Evolutionary conservation across 2,329 filamentous ascomycete genomes (phyloP).

Genomic region (Metarhizium album): DNA sequence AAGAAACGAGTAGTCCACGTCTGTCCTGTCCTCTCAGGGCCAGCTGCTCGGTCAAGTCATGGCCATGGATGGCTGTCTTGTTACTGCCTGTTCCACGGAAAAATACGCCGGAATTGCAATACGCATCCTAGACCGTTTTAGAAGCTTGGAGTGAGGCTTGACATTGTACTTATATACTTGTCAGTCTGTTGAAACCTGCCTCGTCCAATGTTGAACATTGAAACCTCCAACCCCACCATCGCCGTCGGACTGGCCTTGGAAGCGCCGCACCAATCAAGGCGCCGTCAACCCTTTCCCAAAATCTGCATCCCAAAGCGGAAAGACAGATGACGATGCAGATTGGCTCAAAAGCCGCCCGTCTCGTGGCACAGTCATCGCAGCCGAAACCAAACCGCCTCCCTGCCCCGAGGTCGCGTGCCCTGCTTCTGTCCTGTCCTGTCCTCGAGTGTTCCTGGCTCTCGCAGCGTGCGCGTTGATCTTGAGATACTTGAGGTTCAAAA

Average conservation of each 20-base stretch:
- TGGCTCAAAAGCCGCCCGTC: not conserved
- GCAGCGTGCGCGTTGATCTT: not conserved
- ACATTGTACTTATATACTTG: no score
- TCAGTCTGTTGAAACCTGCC: no score
- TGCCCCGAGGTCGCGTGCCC: not conserved
- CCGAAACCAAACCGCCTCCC: not conserved
- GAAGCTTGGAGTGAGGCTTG: not conserved
- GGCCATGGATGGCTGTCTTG: no score
- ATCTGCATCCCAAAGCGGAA: no score
- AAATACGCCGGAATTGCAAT: no score
- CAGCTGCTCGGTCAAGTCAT: no score
- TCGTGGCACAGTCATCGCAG: not conserved
- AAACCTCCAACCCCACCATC: no score
- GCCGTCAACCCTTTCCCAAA: not conserved
- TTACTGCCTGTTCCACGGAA: no score
- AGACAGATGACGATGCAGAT: not conserved
- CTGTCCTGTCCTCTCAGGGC: no score
- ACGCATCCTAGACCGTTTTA: not conserved
- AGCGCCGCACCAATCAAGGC: not conserved
- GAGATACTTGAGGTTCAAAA: not conserved
- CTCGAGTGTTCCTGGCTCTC: not conserved
- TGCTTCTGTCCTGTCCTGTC: not conserved
- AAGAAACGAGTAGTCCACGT: no score
- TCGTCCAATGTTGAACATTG: no score
- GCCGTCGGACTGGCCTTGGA: no score